Base-by-base conservation (phyloP, 2,329 filamentous ascomycete species). In the Macroventuria anomochaeta region DNA sequence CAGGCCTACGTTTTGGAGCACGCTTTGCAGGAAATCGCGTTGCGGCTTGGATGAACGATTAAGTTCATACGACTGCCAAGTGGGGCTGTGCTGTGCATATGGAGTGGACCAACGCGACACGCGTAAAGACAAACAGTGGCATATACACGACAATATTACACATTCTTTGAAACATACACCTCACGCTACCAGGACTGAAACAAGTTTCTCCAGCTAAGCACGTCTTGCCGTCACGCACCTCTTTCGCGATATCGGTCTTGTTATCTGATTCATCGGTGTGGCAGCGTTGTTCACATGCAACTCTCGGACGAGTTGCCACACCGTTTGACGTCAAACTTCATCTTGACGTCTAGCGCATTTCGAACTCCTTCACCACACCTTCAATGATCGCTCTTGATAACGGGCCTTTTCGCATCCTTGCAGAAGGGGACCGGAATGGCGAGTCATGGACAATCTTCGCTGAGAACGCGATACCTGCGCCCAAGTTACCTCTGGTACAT, bases 21-120 rank as follows among this genome's bases (percentile, higher is more conserved):
- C 87, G 86, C 3, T 95, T 96, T 71, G 95, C 93, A 18, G 90
- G 89, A 17, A 88, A 88, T 70, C 85, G 93, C 70, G 90, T 96
- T 31, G 85, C 91, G 5, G 85, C 92, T 46, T 97, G 93, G 95
- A 88, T 97, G 85, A 88, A 85, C 40, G 88, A 89, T 54, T 96
- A 48, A 65, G 32, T 32, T 26, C 15, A 15, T 21, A 25, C 28
- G 17, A 29, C 17, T 43, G 42, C 29, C 38, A 26, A 36, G 48
- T 32, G 41, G 43, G 48, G 43, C 43, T 40, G 38, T 36, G 38
- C 23, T 17, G 6, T 39, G 39, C 26, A 47, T 38, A 26, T 33
- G 8, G 13, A 29, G 23, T 31, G 37, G 29, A 21, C 26, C 28
- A 7, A 32, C 17, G 32, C 28, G 34, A 40, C 20, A 43, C 33